phyloP scores from a whole-genome alignment of 192 early-diverging fungal species.

The Linnemannia exigua region DNA sequence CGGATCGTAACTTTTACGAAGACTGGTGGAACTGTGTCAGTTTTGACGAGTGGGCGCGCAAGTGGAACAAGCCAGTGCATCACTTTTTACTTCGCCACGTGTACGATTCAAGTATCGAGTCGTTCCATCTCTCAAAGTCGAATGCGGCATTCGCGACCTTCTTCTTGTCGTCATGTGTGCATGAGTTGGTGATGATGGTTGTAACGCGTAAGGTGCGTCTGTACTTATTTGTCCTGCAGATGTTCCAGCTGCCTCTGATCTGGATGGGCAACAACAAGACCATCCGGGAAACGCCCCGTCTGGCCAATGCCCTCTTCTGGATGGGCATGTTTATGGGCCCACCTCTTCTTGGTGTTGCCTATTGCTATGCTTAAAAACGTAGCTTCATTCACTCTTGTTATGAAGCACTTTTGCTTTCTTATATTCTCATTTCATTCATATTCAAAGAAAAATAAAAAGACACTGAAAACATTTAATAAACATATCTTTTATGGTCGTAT shows the following conservation, averaged over 20 bases:
- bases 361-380: slow-evolving; percentile 68
- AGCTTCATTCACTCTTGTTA: not conserved
- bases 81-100: slow-evolving; percentile 93
- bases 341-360: slow-evolving; percentile 83
- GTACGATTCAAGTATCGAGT: slow-evolving; percentile 86
- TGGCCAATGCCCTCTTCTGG: slow-evolving; percentile 94
- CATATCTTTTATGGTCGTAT: not conserved
- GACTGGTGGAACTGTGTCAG: slow-evolving; percentile 97
- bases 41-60: slow-evolving; percentile 95
- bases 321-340: slow-evolving; percentile 90
- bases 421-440: not conserved
- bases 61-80: slow-evolving; percentile 98
- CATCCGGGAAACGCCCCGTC: slow-evolving; percentile 71
- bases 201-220: slow-evolving; percentile 74
- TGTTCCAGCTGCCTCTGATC: slow-evolving; percentile 94
- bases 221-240: slow-evolving; percentile 89
- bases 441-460: slow-evolving; percentile 8
- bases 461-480: not conserved
- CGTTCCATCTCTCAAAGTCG: slow-evolving; percentile 73
- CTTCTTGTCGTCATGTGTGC: slow-evolving; percentile 82
- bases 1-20: slow-evolving; percentile 97
- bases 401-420: not conserved
- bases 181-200: slow-evolving; percentile 87
- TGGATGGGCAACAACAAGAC: slow-evolving; percentile 69
- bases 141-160: slow-evolving; percentile 86